A percentile compares a stretch with the other conserved stretches of the same genome.
Evolutionary conservation across 768 basidiomycete species (phyloP).

Genomic region (Mycena amicta): DNA sequence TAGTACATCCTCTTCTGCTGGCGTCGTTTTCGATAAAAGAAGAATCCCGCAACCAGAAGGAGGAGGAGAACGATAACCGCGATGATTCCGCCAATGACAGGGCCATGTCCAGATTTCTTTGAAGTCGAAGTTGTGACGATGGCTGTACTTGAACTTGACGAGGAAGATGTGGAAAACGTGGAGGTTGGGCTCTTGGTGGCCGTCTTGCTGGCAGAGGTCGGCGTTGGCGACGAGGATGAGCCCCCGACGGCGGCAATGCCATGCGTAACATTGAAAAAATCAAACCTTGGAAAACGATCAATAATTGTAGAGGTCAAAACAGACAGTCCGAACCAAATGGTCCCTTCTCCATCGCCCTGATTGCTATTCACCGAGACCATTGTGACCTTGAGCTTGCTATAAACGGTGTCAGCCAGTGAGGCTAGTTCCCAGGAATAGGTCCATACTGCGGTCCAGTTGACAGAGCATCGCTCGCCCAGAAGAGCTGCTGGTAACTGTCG

Average conservation of each 20-base stretch:
- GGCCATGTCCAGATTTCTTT: slow-evolving; percentile 6
- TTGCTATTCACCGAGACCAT: slow-evolving; percentile 35
- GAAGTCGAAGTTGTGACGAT: neutral
- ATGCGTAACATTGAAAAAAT: slow-evolving; percentile 36
- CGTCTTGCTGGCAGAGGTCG: slow-evolving; percentile 2
- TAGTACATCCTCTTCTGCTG: neutral
- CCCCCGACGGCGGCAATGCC: slow-evolving; percentile 16
- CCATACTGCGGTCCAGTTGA: slow-evolving; percentile 35
- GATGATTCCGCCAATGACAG: slow-evolving; percentile 9
- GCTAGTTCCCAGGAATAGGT: neutral
- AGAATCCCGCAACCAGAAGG: neutral
- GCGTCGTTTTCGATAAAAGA: slow-evolving; percentile 5
- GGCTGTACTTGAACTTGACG: neutral
- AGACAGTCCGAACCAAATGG: slow-evolving; percentile 47
- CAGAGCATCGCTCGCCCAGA: slow-evolving; percentile 36
- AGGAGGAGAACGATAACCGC: slow-evolving; percentile 2
- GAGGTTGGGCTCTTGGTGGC: neutral
- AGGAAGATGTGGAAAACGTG: neutral
- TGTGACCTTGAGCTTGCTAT: slow-evolving; percentile 35
- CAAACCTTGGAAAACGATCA: too few species aligned
- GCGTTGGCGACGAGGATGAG: slow-evolving; percentile 1
- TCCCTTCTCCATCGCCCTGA: slow-evolving; percentile 34
- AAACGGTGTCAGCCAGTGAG: neutral
- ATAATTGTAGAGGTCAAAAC: too few species aligned
- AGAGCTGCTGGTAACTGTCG: slow-evolving; percentile 36